Conservation (phyloP, 176 grass and related monocot species). For the Oryza nivara region DNA sequence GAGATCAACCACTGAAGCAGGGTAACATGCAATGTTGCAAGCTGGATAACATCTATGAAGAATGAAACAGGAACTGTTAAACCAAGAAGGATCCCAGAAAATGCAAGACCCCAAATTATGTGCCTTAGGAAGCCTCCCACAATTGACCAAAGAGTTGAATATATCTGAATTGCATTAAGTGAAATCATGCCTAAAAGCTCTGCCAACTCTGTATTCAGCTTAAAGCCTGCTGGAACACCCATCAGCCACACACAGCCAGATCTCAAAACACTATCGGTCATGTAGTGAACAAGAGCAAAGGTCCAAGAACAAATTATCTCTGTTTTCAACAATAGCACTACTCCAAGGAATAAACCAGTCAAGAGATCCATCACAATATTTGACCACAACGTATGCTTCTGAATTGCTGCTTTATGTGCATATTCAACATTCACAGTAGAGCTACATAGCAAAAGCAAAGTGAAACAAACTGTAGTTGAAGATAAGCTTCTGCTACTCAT, state of each 20-base stretch:
- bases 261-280: conserved; percentile 76
- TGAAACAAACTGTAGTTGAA: not conserved
- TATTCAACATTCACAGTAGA: conserved; percentile 65
- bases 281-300: conserved; percentile 42
- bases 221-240: conserved; percentile 97
- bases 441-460: conserved; percentile 43
- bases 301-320: conserved; percentile 66
- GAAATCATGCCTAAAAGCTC: conserved; percentile 90
- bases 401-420: conserved; percentile 65
- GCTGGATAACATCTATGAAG: conserved; percentile 72
- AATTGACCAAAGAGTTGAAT: conserved; percentile 85
- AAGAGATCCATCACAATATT: conserved; percentile 72
- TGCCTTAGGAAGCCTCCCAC: conserved; percentile 60
- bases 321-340: conserved; percentile 52
- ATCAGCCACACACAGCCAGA: conserved; percentile 97
- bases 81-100: conserved; percentile 72
- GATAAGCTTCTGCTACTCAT: not conserved
- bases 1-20: conserved; percentile 84
- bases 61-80: conserved; percentile 69
- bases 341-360: conserved; percentile 73
- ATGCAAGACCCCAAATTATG: conserved; percentile 59
- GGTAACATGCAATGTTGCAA: conserved; percentile 73
- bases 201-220: conserved; percentile 89
- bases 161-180: conserved; percentile 85
- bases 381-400: conserved; percentile 73